Conservation (phyloP, 176 grass and related monocot species). For the Carex littledalei region DNA sequence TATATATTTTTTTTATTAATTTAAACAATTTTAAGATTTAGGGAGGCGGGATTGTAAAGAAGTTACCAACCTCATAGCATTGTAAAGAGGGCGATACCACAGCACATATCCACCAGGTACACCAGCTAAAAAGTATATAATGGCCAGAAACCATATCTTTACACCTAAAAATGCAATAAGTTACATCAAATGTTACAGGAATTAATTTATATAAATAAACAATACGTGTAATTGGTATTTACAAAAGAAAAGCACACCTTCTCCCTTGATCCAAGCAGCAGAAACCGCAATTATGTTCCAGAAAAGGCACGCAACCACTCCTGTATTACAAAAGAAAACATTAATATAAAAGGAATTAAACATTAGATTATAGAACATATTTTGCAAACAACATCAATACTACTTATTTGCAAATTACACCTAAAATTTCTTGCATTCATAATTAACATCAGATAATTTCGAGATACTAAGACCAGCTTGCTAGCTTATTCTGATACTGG, state of each 20-base stretch:
- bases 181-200: constrained; percentile 9
- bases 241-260: constrained; percentile 43
- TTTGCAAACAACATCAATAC: background rate
- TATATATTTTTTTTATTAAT: background rate
- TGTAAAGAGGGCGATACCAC: constrained; percentile 98
- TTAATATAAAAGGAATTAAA: background rate
- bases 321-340: constrained; percentile 42
- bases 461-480: background rate
- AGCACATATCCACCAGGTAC: constrained; percentile 94
- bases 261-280: constrained; percentile 94
- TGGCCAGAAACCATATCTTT: constrained; percentile 94
- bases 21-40: background rate
- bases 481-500: background rate
- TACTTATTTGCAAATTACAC: background rate
- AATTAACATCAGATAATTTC: background rate
- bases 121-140: constrained; percentile 95
- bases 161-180: constrained; percentile 49
- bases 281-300: constrained; percentile 97
- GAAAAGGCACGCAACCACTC: constrained; percentile 70
- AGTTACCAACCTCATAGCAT: constrained; percentile 77
- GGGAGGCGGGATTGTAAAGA: background rate
- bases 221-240: background rate
- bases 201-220: constrained; percentile 12
- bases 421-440: background rate
- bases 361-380: background rate